Evolutionary conservation across 805 yeast genomes (phyloP), one percentile per base, ranked within the genome.

Genomic region (Saccharomycopsis sp.): DNA sequence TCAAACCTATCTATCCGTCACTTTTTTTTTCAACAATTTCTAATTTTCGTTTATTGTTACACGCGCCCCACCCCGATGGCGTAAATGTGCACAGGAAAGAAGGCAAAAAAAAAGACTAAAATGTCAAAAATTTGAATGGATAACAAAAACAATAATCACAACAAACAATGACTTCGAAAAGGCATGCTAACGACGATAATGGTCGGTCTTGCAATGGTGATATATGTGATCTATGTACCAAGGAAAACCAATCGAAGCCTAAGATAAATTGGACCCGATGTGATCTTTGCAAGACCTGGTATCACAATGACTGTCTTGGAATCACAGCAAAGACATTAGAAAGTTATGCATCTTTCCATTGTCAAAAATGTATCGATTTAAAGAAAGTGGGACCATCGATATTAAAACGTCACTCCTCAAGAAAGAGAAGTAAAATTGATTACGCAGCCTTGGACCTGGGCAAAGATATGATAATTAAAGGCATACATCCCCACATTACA

Each of bases 361-460:
- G 93, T 55, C 54, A 56, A 0, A 45, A 54, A 1, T 84, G 89
- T 56, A 56, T 52, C 13, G 22, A 33, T n/a, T 6, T 20, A 14
- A 26, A 26, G 13, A 20, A 20, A 5, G 35, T 20, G 41, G 86
- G 86, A 1, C 74, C 77, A 0, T 68, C 80, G 4, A 56, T 68
- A 13, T 56, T 58, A 41, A 72, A 68, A 44, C 63, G 89, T 32
- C 67, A 67, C 31, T 79, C 85, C 45, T 65, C 70, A 35, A 64
- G 96, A 19, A 63, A 71, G 13, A 64, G 67, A 34, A 62, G 66
- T n/a, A 68, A 69, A 42, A 72, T 88, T 37, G 95, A 87, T 57
- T 87, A 87, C 56, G 79, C 76, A 7, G 93, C 95, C 0, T 65
- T 87, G 53, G 75, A 87, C 58, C 81, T 79, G 44, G 95, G 95